phyloP scores from a whole-genome alignment of 2,329 filamentous ascomycete genomes.

The Colletotrichum orbiculare region DNA sequence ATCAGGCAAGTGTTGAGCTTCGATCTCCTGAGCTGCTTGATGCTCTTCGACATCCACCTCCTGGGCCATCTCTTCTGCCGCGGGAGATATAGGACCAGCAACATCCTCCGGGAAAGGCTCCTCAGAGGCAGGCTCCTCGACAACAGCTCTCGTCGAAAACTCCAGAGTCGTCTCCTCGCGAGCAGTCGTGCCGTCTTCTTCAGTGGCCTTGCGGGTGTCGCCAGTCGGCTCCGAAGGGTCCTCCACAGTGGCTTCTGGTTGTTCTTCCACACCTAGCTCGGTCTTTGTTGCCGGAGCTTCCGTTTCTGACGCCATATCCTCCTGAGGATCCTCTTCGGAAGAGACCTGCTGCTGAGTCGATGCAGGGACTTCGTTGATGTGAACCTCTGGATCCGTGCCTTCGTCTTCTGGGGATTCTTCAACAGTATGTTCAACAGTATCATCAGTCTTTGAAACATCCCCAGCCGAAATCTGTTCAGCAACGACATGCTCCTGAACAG shows the following conservation, averaged over 20 bases:
- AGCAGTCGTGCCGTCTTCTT: neutral
- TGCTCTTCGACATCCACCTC: neutral
- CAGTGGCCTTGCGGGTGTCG: neutral
- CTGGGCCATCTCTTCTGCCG: neutral
- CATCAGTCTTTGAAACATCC: neutral
- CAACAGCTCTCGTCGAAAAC: conserved; percentile 12
- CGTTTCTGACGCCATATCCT: too few relatives aligned
- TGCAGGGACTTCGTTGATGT: too few relatives aligned
- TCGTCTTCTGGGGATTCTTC: neutral
- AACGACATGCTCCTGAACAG: neutral
- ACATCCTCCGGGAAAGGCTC: neutral
- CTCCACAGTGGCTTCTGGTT: too few relatives aligned
- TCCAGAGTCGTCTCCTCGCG: conserved; percentile 8
- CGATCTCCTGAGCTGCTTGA: neutral
- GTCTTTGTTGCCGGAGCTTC: too few relatives aligned
- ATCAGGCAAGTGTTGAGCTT: neutral
- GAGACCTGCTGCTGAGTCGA: too few relatives aligned
- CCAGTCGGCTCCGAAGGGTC: neutral
- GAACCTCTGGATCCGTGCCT: too few relatives aligned
- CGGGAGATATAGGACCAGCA: neutral
- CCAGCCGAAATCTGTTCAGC: neutral
- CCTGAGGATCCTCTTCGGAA: too few relatives aligned
- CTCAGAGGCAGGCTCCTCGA: neutral
- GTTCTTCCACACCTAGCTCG: too few relatives aligned
- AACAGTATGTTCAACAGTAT: neutral